Conservation (phyloP, 192 early-diverging fungal species). For the Podila minutissima region DNA sequence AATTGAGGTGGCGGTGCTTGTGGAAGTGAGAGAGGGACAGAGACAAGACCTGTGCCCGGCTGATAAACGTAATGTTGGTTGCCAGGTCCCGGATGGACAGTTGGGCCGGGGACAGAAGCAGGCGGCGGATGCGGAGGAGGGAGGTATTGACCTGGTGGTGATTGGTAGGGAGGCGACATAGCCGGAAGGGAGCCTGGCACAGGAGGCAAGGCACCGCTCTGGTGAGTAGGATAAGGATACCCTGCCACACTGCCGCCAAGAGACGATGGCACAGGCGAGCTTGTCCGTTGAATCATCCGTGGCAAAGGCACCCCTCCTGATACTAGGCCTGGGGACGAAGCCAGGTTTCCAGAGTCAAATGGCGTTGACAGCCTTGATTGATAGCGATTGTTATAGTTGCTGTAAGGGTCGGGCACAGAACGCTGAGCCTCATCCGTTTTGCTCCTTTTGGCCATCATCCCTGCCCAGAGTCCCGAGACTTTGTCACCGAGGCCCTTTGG, state of each 20-base stretch:
- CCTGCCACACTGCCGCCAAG: neutral
- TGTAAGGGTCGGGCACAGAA: neutral
- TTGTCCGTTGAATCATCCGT: neutral
- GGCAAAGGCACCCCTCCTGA: neutral
- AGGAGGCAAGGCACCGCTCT: conserved; percentile 7
- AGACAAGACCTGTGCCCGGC: conserved; percentile 43
- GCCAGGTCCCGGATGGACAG: conserved; percentile 6
- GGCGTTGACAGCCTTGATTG: neutral
- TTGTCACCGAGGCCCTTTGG: neutral
- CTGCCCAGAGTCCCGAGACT: neutral
- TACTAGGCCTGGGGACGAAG: neutral
- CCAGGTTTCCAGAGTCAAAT: neutral
- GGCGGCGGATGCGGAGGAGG: neutral
- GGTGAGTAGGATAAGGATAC: conserved; percentile 7
- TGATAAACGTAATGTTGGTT: conserved; percentile 37
- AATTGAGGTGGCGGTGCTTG: neutral
- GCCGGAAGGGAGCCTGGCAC: too few relatives aligned
- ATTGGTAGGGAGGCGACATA: neutral
- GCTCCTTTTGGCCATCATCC: neutral
- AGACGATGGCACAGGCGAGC: neutral
- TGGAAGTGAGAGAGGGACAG: conserved; percentile 24
- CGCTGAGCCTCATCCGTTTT: neutral
- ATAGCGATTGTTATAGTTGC: neutral
- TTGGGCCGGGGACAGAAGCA: neutral
- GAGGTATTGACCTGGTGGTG: neutral